phyloP scores from a whole-genome alignment of 2,329 filamentous ascomycete genomes.

The Tolypocladium paradoxum region DNA sequence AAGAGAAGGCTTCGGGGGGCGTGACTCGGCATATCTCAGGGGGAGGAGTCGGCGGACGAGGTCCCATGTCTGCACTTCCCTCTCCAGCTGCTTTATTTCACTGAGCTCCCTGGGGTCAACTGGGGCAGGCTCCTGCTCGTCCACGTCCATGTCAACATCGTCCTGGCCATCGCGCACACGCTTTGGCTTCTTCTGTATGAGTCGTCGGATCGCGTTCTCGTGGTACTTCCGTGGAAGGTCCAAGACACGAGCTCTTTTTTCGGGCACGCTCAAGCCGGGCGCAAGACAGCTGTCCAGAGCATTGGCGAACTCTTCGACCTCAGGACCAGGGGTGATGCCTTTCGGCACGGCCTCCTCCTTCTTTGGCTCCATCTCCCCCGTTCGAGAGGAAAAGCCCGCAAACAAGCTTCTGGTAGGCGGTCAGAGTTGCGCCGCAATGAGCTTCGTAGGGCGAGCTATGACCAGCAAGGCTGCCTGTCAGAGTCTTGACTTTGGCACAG shows the following conservation, averaged over 20 bases:
- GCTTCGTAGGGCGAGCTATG: neutral
- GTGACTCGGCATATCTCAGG: conserved; percentile 44
- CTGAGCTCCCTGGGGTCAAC: conserved; percentile 5
- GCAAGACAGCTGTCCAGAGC: conserved; percentile 65
- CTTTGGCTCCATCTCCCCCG: conserved; percentile 13
- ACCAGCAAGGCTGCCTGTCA: neutral
- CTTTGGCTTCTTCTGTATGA: conserved; percentile 19
- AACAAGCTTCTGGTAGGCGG: neutral
- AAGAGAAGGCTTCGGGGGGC: conserved; percentile 12
- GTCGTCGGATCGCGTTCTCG: conserved; percentile 33
- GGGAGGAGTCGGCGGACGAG: conserved; percentile 66
- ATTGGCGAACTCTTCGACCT: conserved; percentile 81
- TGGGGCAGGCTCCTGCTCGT: conserved; percentile 24
- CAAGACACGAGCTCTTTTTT: conserved; percentile 56
- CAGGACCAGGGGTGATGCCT: conserved; percentile 56
- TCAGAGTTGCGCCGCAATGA: neutral
- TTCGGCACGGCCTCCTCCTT: conserved; percentile 9
- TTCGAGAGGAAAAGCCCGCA: neutral
- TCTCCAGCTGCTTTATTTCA: conserved; percentile 48
- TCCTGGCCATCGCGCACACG: conserved; percentile 23
- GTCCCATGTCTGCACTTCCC: conserved; percentile 87
- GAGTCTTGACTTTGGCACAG: neutral
- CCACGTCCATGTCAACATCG: conserved; percentile 45
- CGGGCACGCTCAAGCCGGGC: conserved; percentile 33
- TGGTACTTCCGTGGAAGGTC: conserved; percentile 50